These are phyloP conservation scores for Balakata baccata DNA, from an alignment of 345 rosid genomes.

Conservation along the genomic window DNA sequence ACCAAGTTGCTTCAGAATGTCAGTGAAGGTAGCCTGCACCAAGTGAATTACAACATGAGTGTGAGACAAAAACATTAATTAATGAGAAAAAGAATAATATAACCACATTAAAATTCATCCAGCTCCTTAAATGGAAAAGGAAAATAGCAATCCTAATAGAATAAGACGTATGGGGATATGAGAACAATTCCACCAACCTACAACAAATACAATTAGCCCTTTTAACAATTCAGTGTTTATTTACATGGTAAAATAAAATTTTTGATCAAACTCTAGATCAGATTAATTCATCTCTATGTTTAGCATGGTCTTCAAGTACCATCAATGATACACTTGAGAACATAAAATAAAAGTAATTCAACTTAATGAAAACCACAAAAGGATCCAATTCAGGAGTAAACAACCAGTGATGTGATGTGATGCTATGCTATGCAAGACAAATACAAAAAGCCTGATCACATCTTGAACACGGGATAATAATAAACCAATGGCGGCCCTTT, in stretches of 20 bases:
- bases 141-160: neutral
- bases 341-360: neutral
- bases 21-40: conserved; percentile 94
- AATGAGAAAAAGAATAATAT: neutral
- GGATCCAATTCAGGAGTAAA: neutral
- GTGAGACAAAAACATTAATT: neutral
- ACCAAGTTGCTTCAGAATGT: conserved; percentile 82
- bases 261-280: neutral
- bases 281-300: neutral
- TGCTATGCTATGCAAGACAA: neutral
- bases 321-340: neutral
- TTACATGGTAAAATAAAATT: neutral
- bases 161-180: neutral
- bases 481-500: neutral
- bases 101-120: neutral
- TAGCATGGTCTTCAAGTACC: neutral
- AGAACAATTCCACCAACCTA: neutral
- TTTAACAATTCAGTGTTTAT: neutral
- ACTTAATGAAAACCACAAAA: neutral
- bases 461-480: neutral
- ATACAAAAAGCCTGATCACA: neutral
- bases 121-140: too few relatives aligned
- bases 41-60: conserved; percentile 16
- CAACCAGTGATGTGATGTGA: neutral
- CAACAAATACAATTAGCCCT: neutral